These are phyloP conservation scores for Ligustrum vulgare DNA, from an alignment of 257 asterid species.

Conservation along the genomic window DNA sequence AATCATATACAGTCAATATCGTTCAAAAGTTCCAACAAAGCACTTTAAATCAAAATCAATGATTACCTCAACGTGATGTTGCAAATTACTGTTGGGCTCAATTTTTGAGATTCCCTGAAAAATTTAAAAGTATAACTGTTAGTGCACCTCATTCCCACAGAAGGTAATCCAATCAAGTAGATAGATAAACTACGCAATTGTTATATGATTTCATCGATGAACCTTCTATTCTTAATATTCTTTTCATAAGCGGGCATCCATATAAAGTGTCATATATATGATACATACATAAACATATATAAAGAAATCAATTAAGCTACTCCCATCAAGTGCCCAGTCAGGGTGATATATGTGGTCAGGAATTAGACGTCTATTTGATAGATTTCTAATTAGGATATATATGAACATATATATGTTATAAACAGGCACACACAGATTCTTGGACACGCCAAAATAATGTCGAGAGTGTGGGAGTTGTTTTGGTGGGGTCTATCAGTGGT, in stretches of 20 bases:
- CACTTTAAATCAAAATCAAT: slow-evolving; percentile 15
- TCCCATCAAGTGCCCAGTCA: slow-evolving; percentile 94
- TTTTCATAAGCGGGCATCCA: not conserved
- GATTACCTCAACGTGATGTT: slow-evolving; percentile 86
- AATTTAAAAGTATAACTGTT: slow-evolving; percentile 6
- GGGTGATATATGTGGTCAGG: slow-evolving; percentile 84
- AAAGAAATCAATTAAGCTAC: slow-evolving; percentile 31
- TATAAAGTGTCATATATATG: not conserved
- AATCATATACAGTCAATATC: slow-evolving; percentile 25
- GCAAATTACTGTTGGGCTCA: slow-evolving; percentile 92
- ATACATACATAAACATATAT: slow-evolving; percentile 18
- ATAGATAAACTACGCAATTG: not conserved
- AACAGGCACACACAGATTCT: no score
- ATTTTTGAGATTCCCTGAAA: slow-evolving; percentile 85
- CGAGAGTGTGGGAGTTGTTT: no score
- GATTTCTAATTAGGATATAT: no score
- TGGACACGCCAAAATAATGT: no score
- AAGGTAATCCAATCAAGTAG: slow-evolving; percentile 3
- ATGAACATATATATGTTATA: no score
- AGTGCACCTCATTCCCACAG: slow-evolving; percentile 15
- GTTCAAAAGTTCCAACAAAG: not conserved
- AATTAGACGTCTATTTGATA: slow-evolving; percentile 63
- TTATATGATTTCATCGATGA: slow-evolving; percentile 5
- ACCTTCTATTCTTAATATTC: not conserved
- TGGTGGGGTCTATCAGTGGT: no score